Evolutionary conservation across 257 asterid species (phyloP), one percentile per base, ranked within the genome.

Genomic region (Mentha longifolia): DNA sequence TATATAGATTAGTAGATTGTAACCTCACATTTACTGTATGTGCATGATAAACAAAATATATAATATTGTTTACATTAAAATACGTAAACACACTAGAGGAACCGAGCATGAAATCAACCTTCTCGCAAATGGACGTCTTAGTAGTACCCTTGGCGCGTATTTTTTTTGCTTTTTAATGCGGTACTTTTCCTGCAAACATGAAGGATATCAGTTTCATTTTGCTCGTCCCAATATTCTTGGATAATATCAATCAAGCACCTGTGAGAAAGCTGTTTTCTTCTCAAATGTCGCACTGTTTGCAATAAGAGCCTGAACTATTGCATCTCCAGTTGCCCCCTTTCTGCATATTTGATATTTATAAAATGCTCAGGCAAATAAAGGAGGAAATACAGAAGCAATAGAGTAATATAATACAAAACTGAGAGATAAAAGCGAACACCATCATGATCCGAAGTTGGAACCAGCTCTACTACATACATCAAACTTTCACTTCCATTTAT

Each of bases 141-240:
- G 63, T 50, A 94, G 95, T 71, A 94, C 96, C 79, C 85, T 85
- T 22, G 99, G 99, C 22, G 98, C 95, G 77, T 94, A 88, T 83
- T 91, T 94, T 84, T 94, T 94, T 87, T 87, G 98, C 82, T 94
- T 94, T 84, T 94, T 94, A n/a, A 91, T 83, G 70, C 90, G 87
- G 71, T 91, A 94, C 69, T 94, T 94, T 72, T 89, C 98, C 98
- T 94, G 95, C 72, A 77, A 60, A 74, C 65, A 67, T n/a, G 65
- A 42, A 47, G 68, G 55, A 42, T 59, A 64, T 69, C 78, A 80
- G 75, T 51, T 51, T 31, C 61, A 19, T 69, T 67, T 68, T 35
- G 19, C 61, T 68, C 52, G 41, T 54, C 35, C 63, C 37, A 54
- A 9, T 17, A 51, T 43, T 16, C n/a, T 28, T 42, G 62, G 28